phyloP scores from a whole-genome alignment of 495 filamentous ascomycete species.

The Podospora pseudocomata region DNA sequence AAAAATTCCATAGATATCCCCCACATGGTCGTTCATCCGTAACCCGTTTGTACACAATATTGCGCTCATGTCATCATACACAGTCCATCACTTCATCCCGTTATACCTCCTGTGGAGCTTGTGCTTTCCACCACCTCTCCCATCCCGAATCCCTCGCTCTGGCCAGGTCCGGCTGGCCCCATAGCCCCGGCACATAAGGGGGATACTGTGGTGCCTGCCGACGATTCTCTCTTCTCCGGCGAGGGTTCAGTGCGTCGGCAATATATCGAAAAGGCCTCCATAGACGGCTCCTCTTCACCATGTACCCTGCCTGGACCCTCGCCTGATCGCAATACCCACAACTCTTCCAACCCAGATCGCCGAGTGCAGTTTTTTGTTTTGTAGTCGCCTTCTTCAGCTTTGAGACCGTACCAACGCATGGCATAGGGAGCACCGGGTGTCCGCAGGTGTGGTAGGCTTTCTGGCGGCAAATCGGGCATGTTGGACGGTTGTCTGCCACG shows the following conservation, averaged over 20 bases:
- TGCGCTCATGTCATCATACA: not conserved
- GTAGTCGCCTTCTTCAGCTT: not conserved
- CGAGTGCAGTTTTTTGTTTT: not conserved
- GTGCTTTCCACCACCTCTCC: constrained; percentile 31
- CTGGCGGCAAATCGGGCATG: constrained; percentile 42
- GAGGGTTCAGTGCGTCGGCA: not conserved
- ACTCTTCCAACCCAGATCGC: not conserved
- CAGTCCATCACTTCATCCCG: not conserved
- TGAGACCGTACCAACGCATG: constrained; percentile 9
- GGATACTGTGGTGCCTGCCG: not conserved
- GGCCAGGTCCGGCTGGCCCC: constrained; percentile 1
- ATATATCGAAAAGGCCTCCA: constrained; percentile 13
- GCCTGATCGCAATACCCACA: not conserved
- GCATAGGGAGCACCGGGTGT: constrained; percentile 36
- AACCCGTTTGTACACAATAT: not conserved
- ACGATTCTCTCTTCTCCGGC: not conserved
- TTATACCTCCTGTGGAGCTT: constrained; percentile 20
- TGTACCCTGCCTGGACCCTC: not conserved
- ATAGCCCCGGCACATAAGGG: not conserved
- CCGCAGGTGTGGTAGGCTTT: constrained; percentile 39
- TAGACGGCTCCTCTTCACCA: constrained; percentile 19
- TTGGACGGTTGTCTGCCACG: constrained; percentile 33
- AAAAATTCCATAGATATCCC: not conserved
- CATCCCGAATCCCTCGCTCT: constrained; percentile 25
- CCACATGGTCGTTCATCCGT: not conserved